Evolutionary conservation across 2,329 filamentous ascomycete species (phyloP), one percentile per base, ranked within the genome.

Genomic region (Pseudogymnoascus sp.): DNA sequence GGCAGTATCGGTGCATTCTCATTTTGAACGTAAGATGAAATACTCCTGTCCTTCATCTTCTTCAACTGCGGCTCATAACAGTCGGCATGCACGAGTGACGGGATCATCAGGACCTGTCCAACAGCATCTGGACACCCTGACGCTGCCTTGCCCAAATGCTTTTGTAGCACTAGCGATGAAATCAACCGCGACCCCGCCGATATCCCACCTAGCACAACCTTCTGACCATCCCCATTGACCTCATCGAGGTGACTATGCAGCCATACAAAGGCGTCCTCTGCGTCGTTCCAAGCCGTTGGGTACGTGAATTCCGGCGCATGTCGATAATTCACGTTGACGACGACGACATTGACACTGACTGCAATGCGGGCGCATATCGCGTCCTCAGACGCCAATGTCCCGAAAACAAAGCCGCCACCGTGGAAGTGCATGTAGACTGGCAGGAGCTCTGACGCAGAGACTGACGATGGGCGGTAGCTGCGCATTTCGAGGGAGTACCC

Each of bases 41-140:
- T 43, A 0, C 71, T 70, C 0, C 69, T 73, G 18, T 75, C 71
- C 16, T 70, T 72, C 57, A 80, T 66, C 62, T 72, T 70, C 9
- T 66, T 67, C 6, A 76, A 30, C 12, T 76, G 71, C 2, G 47
- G 47, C 16, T 18, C 28, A 16, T 32, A 54, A 16, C 47, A 54
- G n/a, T 71, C 65, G 0, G 22, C 20, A 43, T 61, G 38, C 35
- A 77, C 74, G n/a, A 82, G 50, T 4, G 73, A 75, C 0, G 80
- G 79, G 9, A 81, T 81, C 72, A 79, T 78, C 2, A 82, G 66
- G 0, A 82, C 71, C 63, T 83, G 81, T 0, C 82, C 82, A 2
- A 14, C 6, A 54, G n/a, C 2, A 18, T 54, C 47, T 32, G 47
- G 47, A 54, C 47, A 54, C 28, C 28, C 28, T 2, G 25, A 32